Base-by-base conservation (phyloP, 352 stramenopile genomes). In the Pythium sp. region DNA sequence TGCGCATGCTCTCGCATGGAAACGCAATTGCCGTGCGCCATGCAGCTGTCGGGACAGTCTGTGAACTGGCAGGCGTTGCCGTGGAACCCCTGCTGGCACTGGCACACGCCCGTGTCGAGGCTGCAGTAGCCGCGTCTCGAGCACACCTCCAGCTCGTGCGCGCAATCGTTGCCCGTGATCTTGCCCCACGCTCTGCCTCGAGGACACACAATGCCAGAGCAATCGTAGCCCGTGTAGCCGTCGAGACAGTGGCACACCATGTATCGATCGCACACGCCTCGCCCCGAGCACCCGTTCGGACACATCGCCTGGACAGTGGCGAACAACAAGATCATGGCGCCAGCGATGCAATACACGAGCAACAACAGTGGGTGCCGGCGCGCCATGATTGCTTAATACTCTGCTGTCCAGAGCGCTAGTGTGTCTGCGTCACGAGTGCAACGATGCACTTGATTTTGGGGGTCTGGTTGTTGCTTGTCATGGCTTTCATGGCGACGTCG, bases 21-120 rank as follows among this genome's bases (percentile, higher is more conserved):
- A 30, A 92, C 74, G 55, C 86, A 94, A n/a, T 80, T 80, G 62
- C 86, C 86, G 12, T 73, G 81, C 2, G 70, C 58, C 11, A 71
- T 75, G 63, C 86, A 93, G 24, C 58, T 70, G 0, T 91, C 81
- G 0, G 75, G 70, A 41, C 86, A 93, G 30, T 87, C 70, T 0
- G 73, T 75, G 54, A 73, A 75, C 59, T 93, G 72, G 57, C 90
- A 97, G 5, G 88, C 81, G 38, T 82, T 65, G 15, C 89, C 89
- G 2, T 65, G 76, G 71, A 97, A 98, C 32, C 85, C 89, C 9
- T 77, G 72, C 62, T 97, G 86, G 59, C 94, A 98, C 30, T 60
- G 64, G 62, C 94, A 98, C 18, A 73, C 71, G 5, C 92, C 92
- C 6, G 77, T 86, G 1, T 73, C 67, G 41, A 80, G 72, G 46